Evolutionary conservation across 139 green algal species (phyloP).

Genomic region (Tetraselmis chui): DNA sequence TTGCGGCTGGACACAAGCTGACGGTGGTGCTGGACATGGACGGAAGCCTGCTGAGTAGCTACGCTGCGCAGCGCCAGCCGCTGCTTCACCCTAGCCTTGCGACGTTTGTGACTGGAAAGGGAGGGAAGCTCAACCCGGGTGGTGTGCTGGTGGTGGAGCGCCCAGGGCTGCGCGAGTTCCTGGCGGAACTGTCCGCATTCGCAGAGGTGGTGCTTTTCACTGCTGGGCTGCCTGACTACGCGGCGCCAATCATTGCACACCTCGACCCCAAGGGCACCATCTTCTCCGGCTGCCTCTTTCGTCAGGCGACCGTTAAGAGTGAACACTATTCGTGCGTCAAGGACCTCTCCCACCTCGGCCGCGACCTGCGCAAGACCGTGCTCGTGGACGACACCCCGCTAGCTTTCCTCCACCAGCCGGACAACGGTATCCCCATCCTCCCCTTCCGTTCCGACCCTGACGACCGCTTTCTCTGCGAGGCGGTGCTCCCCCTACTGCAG

Average conservation of each 20-base stretch:
- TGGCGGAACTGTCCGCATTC: slow-evolving; percentile 30
- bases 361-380: slow-evolving; percentile 57
- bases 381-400: slow-evolving; percentile 89
- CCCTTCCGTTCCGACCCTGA: slow-evolving; percentile 63
- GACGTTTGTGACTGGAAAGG: slow-evolving; percentile 52
- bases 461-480: slow-evolving; percentile 70
- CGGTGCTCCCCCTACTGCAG: slow-evolving; percentile 73
- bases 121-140: slow-evolving; percentile 61
- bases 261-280: slow-evolving; percentile 47
- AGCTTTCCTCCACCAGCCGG: slow-evolving; percentile 76
- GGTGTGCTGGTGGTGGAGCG: slow-evolving; percentile 80
- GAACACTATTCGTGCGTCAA: slow-evolving; percentile 82
- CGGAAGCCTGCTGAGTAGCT: slow-evolving; percentile 72
- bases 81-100: slow-evolving; percentile 42
- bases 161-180: slow-evolving; percentile 68
- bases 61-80: slow-evolving; percentile 61
- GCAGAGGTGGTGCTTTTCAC: slow-evolving; percentile 85
- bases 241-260: slow-evolving; percentile 63
- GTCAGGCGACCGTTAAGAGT: slow-evolving; percentile 37
- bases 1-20: slow-evolving; percentile 21
- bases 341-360: slow-evolving; percentile 66
- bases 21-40: slow-evolving; percentile 85
- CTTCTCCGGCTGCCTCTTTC: slow-evolving; percentile 45
- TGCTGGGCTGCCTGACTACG: slow-evolving; percentile 82
- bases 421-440: slow-evolving; percentile 81